Percentiles rank a stretch among this genome's conserved stretches.
Evolutionary conservation across 257 asterid genomes (phyloP).

Genomic region (Solanum paucissectum): DNA sequence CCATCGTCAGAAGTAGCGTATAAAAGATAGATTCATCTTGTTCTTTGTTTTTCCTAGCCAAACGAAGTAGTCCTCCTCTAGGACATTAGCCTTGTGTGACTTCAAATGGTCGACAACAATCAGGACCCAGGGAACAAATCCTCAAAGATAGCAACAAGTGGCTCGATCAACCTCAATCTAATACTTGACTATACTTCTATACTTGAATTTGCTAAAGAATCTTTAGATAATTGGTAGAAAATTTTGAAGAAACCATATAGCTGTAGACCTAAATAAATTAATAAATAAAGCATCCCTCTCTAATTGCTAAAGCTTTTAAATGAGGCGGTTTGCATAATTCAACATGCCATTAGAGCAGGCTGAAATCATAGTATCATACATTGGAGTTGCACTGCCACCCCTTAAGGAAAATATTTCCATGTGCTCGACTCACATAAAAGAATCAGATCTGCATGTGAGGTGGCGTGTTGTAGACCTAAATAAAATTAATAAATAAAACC

Average conservation of each 20-base stretch:
- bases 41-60: not conserved
- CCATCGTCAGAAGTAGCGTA: not conserved
- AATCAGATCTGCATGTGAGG: not conserved
- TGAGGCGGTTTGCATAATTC: not conserved
- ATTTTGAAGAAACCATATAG: not conserved
- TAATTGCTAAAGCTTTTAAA: not conserved
- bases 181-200: not conserved
- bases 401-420: not conserved
- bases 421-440: not conserved
- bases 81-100: not conserved
- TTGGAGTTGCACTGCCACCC: not conserved
- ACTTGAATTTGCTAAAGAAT: not conserved
- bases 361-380: not conserved
- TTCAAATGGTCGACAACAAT: not conserved
- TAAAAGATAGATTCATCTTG: not conserved
- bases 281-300: not conserved
- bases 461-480: not conserved
- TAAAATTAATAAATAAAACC: not conserved
- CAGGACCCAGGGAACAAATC: not conserved
- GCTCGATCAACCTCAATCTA: not conserved
- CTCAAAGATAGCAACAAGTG: not conserved
- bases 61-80: not conserved
- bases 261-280: not conserved
- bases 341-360: not conserved
- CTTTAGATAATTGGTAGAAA: not conserved